phyloP scores from a whole-genome alignment of 208 protist species.

The Polymyxa betae region DNA sequence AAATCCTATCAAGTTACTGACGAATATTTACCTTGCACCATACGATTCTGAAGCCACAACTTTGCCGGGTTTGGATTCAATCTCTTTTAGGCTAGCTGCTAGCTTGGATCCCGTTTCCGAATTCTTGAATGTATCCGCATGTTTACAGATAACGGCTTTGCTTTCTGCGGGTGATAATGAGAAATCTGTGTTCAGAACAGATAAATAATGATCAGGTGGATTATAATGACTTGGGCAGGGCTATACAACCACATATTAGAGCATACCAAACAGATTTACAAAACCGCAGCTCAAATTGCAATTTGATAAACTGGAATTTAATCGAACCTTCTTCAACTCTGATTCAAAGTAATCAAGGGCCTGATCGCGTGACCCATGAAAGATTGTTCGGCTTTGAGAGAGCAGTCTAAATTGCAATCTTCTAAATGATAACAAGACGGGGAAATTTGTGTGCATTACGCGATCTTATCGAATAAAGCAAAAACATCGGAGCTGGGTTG shows the following conservation, averaged over 20 bases:
- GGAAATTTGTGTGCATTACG: neutral
- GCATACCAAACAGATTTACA: too few species aligned
- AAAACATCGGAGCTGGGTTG: conserved; percentile 27
- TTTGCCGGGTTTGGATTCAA: neutral
- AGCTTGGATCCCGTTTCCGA: neutral
- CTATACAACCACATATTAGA: too few species aligned
- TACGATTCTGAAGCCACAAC: neutral
- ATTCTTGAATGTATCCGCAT: neutral
- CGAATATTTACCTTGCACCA: neutral
- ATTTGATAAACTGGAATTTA: too few species aligned
- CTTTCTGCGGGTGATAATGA: neutral
- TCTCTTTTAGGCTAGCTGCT: neutral
- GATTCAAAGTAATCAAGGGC: conserved; percentile 10
- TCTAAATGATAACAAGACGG: neutral
- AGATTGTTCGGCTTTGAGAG: conserved; percentile 4
- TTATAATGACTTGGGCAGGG: neutral
- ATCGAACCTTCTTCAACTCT: too few species aligned
- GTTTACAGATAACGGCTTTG: neutral
- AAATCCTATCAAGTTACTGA: too few species aligned
- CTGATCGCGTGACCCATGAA: neutral
- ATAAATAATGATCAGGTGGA: conserved; percentile 31
- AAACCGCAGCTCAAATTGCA: too few species aligned
- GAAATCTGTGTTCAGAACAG: neutral
- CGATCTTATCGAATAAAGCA: conserved; percentile 45
- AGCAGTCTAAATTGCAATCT: too few species aligned